Evolutionary conservation across 495 filamentous ascomycete species (phyloP).

Genomic region (Aspergillus taichungensis): DNA sequence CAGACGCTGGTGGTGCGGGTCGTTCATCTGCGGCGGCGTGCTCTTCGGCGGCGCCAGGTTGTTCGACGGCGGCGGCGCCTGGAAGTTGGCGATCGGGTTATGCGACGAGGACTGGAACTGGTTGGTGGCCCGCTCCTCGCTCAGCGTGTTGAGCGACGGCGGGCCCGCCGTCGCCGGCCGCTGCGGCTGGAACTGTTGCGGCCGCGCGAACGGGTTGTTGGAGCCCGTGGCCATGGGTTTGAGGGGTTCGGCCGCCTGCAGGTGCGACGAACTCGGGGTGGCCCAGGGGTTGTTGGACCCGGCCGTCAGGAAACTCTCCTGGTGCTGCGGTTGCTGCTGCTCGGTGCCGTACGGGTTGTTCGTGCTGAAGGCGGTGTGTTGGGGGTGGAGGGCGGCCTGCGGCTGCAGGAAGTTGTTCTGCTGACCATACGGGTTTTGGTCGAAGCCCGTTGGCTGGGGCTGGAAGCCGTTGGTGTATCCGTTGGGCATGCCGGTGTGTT

Average conservation of each 20-base stretch:
- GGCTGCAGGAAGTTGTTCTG: slow-evolving; percentile 45
- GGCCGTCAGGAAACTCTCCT: slow-evolving; percentile 53
- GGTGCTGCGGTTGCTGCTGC: slow-evolving; percentile 23
- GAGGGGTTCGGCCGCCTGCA: slow-evolving; percentile 32
- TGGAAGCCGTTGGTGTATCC: slow-evolving; percentile 59
- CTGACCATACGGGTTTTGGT: slow-evolving; percentile 48
- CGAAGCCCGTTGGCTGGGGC: slow-evolving; percentile 52
- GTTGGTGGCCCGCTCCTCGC: slow-evolving; percentile 59
- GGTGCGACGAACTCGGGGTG: slow-evolving; percentile 21
- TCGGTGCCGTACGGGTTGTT: slow-evolving; percentile 63
- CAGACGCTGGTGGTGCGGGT: slow-evolving; percentile 76
- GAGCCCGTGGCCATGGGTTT: slow-evolving; percentile 69
- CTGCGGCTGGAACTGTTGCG: slow-evolving; percentile 51
- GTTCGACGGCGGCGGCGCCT: slow-evolving; percentile 21
- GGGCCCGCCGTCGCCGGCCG: slow-evolving; percentile 52
- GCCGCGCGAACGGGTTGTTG: slow-evolving; percentile 86
- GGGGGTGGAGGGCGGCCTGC: slow-evolving; percentile 50
- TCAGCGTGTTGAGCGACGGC: slow-evolving; percentile 57
- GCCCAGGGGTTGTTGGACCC: slow-evolving; percentile 80
- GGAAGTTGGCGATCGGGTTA: slow-evolving; percentile 47
- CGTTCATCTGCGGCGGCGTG: slow-evolving; percentile 36
- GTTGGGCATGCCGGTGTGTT: slow-evolving; percentile 58
- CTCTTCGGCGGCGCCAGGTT: slow-evolving; percentile 30
- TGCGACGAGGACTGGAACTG: slow-evolving; percentile 31
- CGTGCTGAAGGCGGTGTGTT: slow-evolving; percentile 60